Percentiles rank a stretch among this genome's conserved stretches.
phyloP scores from a whole-genome alignment of 352 stramenopile genomes.

The Pythium brachiatum region DNA sequence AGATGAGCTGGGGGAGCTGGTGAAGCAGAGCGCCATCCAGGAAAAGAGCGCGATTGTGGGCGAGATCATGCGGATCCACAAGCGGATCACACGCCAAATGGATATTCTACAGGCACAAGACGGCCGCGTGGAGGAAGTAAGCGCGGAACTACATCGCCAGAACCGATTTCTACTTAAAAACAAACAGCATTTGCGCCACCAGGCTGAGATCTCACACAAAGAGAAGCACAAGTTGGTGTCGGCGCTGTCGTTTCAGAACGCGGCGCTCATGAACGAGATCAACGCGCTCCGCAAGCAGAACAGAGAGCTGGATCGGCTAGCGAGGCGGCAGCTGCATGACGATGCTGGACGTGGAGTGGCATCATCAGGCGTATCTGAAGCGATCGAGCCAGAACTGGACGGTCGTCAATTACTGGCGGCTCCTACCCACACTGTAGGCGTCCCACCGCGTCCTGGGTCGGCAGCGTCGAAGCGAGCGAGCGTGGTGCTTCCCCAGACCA shows the following conservation, averaged over 20 bases:
- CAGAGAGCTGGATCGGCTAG: conserved; percentile 58
- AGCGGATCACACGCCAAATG: conserved; percentile 51
- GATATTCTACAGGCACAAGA: conserved; percentile 49
- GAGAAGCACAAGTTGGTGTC: conserved; percentile 74
- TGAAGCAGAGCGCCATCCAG: conserved; percentile 49
- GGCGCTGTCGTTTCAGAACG: conserved; percentile 69
- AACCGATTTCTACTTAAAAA: conserved; percentile 74
- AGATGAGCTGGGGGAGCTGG: conserved; percentile 62
- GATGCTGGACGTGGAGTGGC: too few species aligned
- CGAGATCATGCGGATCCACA: conserved; percentile 68
- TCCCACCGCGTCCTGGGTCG: neutral
- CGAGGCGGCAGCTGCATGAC: conserved; percentile 16
- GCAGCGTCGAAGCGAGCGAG: neutral
- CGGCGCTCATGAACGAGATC: conserved; percentile 58
- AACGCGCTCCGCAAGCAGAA: conserved; percentile 59
- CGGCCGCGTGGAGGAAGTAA: conserved; percentile 55
- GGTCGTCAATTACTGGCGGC: neutral
- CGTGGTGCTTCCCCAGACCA: conserved; percentile 1
- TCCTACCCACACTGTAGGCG: neutral
- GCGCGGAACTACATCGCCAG: conserved; percentile 65
- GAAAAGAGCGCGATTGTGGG: conserved; percentile 61
- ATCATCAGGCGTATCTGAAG: too few species aligned
- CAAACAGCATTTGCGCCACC: conserved; percentile 63
- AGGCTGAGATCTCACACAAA: conserved; percentile 55
- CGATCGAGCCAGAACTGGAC: neutral